Evolutionary conservation across 1,139 yeast species (phyloP), one percentile per base, ranked within the genome.

Genomic region (Yamadazyma mexicana): DNA sequence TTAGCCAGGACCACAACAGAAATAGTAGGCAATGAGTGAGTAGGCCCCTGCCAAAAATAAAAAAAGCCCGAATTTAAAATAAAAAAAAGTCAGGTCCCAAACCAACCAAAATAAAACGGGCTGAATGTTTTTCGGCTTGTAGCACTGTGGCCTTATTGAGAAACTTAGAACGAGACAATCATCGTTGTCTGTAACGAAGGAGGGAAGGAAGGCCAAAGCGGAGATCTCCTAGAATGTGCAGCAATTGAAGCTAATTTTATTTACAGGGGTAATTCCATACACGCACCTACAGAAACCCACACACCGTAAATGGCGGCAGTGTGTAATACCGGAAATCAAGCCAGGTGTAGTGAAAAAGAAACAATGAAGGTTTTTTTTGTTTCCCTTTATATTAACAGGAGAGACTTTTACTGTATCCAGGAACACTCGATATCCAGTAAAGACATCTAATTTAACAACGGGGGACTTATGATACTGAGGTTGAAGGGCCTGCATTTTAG

Each of bases 341-440:
- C 16, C 3, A 9, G n/a, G n/a, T n/a, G 5, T 24, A n/a, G n/a
- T 27, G 14, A 30, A 30, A 30, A 30, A 18, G 24, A 30, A 30
- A 17, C 9, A 18, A 30, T 10, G 14, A 30, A n/a, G 24, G 8
- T 20, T 20, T 5, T 20, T 15, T 15, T 28, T n/a, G n/a, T 24
- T 16, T n/a, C n/a, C n/a, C n/a, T n/a, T n/a, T 16, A 22, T 30
- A 18, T 30, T 18, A 30, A 30, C 33, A 30, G 18, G 33, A 30
- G 33, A 30, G 33, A 30, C 33, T 30, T 30, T n/a, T 30, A n/a
- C n/a, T 30, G 33, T 30, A 30, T 30, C 24, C 33, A 30, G 33
- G 33, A 30, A n/a, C 7, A 4, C 10, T 8, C 6, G 15, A 12
- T n/a, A n/a, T n/a, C n/a, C n/a, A n/a, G n/a, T n/a, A n/a, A n/a